Base-by-base conservation (phyloP, 169 alveolate species). In the Cryptosporidium felis region DNA sequence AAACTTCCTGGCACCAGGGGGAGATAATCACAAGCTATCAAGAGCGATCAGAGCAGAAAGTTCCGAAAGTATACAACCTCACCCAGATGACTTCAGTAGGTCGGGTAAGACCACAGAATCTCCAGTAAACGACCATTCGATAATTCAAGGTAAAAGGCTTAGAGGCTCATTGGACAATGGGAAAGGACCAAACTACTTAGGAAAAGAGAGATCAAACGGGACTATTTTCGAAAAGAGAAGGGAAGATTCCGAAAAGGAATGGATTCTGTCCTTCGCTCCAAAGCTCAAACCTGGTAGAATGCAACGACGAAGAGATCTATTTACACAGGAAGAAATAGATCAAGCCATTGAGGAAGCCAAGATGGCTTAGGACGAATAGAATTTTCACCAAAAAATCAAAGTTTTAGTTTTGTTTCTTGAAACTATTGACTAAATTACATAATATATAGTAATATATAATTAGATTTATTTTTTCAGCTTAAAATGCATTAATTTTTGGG, bases 181-280 rank as follows among this genome's bases (percentile, higher is more conserved):
- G 10, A 10, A 56, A 30, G 41, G 23, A 2, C 12, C 1, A 2
- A 56, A 28, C 26, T 23, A 38, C 14, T n/a, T n/a, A n/a, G n/a
- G n/a, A n/a, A 30, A 0, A 30, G 32, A 56, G 28, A 56, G 63
- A 30, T 56, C 60, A 62, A 2, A 42, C 8, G 58, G 56, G 28
- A 36, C 51, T 5, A 42, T 46, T 42, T 3, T 23, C 0, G 38
- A 34, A 18, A 62, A 26, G n/a, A 14, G 44, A 10, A 42, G 44
- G 28, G 21, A 12, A 23, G 46, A 2, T 21, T 42, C 60, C 40
- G 79, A 60, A 60, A 60, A 41, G 56, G 82, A 74, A 51, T 74
- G 82, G 82, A 74, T 74, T 34, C 10, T 74, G 58, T 53, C 65
- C 2, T 74, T 74, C 41, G 74, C 82, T 47, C 82, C 82, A 32